Evolutionary conservation across 2,329 filamentous ascomycete genomes (phyloP), one percentile per base, ranked within the genome.

Genomic region (Ambrosiella beaveri): DNA sequence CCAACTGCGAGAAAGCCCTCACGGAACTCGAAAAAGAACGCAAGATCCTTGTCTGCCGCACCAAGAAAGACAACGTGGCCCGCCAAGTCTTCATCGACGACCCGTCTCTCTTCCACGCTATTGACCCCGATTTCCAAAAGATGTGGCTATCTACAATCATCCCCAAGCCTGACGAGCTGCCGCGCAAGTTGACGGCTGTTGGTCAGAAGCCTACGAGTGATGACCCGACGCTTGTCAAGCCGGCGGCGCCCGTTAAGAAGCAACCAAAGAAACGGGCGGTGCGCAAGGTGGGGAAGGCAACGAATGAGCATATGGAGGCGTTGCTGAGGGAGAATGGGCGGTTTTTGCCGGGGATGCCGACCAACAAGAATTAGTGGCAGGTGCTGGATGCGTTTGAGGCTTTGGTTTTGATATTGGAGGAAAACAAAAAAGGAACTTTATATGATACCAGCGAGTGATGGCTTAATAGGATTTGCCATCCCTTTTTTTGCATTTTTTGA

Each of bases 71-170:
- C 68, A 85, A 86, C 66, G 80, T 86, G 64, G 84, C 91, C 1
- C 82, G 84, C 65, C 87, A 85, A 73, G 83, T 98, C 57, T 97
- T 90, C 88, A 78, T 84, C 56, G 88, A 98, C 69, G 88, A 95
- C 65, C 80, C 88, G 12, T 84, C 81, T 11, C 77, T 95, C 56
- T 79, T 82, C 65, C 79, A 89, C 66, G 68, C 73, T 40, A 83
- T 97, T 64, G 89, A 96, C 66, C 72, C 79, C 7, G 88, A 95
- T 68, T 96, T 97, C 69, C 78, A 84, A 68, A 73, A 75, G 60
- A 85, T 91, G 71, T 98, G 90, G 89, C 78, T 84, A 62, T 85
- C 85, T 66, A 84, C 88, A 56, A 80, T 82, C 64, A 74, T 97
- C 27, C 93, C 93, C 0, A 75, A 81, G 56, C 71, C 83, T 53